Conservation (phyloP, 1,284 basidiomycete species). For the Lignosus rhinocerotis region DNA sequence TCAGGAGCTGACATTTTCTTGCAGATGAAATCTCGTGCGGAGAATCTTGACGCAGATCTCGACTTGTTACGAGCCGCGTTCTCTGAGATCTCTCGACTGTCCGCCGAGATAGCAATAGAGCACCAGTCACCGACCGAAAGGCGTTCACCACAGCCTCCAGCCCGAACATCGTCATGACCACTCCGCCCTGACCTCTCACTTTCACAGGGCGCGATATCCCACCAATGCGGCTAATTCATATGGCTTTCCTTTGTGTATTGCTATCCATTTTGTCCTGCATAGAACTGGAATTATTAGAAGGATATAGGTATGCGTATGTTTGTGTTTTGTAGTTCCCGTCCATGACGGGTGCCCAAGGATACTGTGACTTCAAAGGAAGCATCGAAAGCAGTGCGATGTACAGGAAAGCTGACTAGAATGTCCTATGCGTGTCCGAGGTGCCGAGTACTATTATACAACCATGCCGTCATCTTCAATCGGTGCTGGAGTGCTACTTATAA, state of each 20-base stretch:
- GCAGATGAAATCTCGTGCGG: conserved; percentile 84
- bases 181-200: neutral
- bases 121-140: conserved; percentile 7
- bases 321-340: neutral
- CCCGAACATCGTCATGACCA: neutral
- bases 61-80: conserved; percentile 79
- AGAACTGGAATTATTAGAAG: neutral
- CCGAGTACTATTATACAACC: conserved; percentile 4
- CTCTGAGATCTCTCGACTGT: conserved; percentile 80
- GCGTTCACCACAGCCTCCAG: neutral
- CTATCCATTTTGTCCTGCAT: neutral
- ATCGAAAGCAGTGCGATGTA: conserved; percentile 17
- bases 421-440: conserved; percentile 1
- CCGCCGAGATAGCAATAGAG: conserved; percentile 57
- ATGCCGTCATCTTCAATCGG: neutral
- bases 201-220: neutral
- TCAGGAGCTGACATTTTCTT: neutral
- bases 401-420: conserved; percentile 11
- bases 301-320: neutral
- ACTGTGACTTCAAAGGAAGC: neutral
- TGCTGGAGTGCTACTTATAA: neutral
- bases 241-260: neutral
- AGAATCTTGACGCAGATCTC: conserved; percentile 79
- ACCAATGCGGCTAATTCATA: too few species aligned
- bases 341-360: neutral